phyloP scores from a whole-genome alignment of 108 stramenopile genomes.

The Asterionellopsis glacialis region DNA sequence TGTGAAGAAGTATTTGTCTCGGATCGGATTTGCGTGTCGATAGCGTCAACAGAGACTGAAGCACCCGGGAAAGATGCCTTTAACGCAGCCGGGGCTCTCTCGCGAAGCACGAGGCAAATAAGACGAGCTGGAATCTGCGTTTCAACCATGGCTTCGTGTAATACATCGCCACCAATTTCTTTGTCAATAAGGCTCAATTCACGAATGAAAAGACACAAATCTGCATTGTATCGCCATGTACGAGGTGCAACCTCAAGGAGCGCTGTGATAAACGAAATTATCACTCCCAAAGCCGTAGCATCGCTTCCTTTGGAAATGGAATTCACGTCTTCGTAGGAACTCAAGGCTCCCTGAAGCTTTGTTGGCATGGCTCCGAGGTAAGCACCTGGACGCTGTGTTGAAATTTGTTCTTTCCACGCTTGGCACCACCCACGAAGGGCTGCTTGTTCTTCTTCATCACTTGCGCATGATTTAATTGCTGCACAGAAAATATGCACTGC shows the following conservation, averaged over 20 bases:
- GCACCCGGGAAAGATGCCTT: constrained; percentile 61
- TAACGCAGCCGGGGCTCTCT: constrained; percentile 43
- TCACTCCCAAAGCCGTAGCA: constrained; percentile 56
- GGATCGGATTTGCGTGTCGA: constrained; percentile 45
- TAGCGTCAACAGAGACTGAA: constrained; percentile 45
- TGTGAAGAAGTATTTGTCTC: constrained; percentile 50
- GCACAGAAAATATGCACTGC: constrained; percentile 58
- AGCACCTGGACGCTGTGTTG: background rate
- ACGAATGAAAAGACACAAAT: constrained; percentile 63
- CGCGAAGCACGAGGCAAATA: constrained; percentile 55
- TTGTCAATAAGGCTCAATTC: constrained; percentile 48
- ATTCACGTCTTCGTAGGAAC: constrained; percentile 30
- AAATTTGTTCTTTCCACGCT: constrained; percentile 51
- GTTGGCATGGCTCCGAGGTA: constrained; percentile 26
- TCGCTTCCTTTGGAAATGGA: constrained; percentile 8
- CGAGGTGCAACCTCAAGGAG: constrained; percentile 65
- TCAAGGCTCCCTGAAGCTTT: constrained; percentile 9
- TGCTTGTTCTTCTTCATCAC: constrained; percentile 39
- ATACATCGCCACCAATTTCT: constrained; percentile 26
- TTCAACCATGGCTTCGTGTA: constrained; percentile 59
- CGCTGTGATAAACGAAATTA: constrained; percentile 55
- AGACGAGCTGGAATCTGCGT: constrained; percentile 70
- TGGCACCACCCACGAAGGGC: constrained; percentile 48
- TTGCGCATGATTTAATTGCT: constrained; percentile 44
- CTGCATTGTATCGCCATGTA: constrained; percentile 51